Base-by-base conservation (phyloP, 768 basidiomycete genomes). In the Naganishia vaughanmartiniae region DNA sequence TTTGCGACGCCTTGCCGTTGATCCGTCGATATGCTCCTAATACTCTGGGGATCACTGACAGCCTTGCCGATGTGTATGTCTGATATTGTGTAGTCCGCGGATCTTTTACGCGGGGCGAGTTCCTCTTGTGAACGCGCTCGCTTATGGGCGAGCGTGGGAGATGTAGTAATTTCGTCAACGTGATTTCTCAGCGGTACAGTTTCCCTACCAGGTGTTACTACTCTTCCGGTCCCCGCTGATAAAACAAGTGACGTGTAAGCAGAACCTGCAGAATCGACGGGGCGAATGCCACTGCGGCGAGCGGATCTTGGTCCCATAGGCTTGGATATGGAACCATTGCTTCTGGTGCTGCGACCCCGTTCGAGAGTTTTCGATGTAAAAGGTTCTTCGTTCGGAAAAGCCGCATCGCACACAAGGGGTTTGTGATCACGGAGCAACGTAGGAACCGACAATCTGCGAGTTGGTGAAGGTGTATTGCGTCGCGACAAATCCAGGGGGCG, bases 81-180 rank as follows among this genome's bases (percentile, higher is more conserved):
- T 14, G 58, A 54, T 12, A 36, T 46, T 11, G 57, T 33, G 24
- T 53, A 42, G 48, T 72, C 71, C 12, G 54, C 63, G 26, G 77
- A 79, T 34, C 78, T 67, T 66, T 81, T 81, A 0, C 79, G 73
- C 21, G 80, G 78, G 2, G 73, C 67, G 19, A 80, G 60, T n/a
- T 77, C 74, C 48, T 81, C 80, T 34, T 70, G 68, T 7, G 80
- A 81, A 30, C 76, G 77, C 48, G 76, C 76, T 28, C 80, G 72
- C 46, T 81, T 81, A 34, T 60, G 45, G 3, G 75, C 72, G 17
- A 73, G 71, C 1, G 34, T 55, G 11, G 60, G 65, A 14, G 73
- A 19, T 58, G n/a, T 58, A 24, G 28, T 60, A 36, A 31, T n/a
- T 24, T 72, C 72, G 51, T 71, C 66, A 14, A 73, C 72, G 24